Conservation (phyloP, 768 basidiomycete genomes). For the Serendipita indica region DNA sequence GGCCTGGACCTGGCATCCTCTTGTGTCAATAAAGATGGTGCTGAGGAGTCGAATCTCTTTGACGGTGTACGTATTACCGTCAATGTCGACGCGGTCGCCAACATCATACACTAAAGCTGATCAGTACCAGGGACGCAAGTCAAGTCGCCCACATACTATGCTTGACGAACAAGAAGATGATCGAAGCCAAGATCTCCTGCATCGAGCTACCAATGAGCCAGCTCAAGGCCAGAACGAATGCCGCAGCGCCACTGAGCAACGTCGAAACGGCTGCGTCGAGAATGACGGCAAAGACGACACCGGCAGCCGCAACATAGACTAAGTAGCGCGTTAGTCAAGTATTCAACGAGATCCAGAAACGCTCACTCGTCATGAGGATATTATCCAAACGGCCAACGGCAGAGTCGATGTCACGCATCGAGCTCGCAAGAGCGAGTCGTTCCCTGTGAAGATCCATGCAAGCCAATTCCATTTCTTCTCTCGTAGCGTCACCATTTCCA, state of each 20-base stretch:
- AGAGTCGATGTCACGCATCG: constrained; percentile 80
- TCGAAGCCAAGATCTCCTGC: constrained; percentile 66
- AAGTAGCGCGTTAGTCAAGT: constrained; percentile 1
- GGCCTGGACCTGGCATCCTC: constrained; percentile 50
- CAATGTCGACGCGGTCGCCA: constrained; percentile 50
- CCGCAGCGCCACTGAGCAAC: constrained; percentile 63
- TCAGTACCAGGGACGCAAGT: neutral
- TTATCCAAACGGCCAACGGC: constrained; percentile 77
- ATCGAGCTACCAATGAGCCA: constrained; percentile 77
- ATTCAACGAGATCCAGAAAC: constrained; percentile 12
- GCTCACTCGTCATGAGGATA: constrained; percentile 54
- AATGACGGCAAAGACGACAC: constrained; percentile 11
- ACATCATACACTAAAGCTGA: constrained; percentile 43
- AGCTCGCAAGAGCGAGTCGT: constrained; percentile 66
- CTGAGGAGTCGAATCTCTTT: constrained; percentile 78
- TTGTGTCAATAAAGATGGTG: constrained; percentile 50
- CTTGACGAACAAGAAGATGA: constrained; percentile 85
- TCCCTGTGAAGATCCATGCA: constrained; percentile 76
- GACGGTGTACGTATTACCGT: constrained; percentile 51
- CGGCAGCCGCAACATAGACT: constrained; percentile 12
- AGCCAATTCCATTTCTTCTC: constrained; percentile 69
- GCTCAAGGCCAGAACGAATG: constrained; percentile 47
- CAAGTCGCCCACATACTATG: constrained; percentile 9
- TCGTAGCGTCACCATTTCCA: constrained; percentile 67
- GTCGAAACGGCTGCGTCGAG: constrained; percentile 62